Percentiles rank a stretch among this genome's conserved stretches.
Conservation (phyloP, 192 early-diverging fungal species). For the Linnemannia hyalina region DNA sequence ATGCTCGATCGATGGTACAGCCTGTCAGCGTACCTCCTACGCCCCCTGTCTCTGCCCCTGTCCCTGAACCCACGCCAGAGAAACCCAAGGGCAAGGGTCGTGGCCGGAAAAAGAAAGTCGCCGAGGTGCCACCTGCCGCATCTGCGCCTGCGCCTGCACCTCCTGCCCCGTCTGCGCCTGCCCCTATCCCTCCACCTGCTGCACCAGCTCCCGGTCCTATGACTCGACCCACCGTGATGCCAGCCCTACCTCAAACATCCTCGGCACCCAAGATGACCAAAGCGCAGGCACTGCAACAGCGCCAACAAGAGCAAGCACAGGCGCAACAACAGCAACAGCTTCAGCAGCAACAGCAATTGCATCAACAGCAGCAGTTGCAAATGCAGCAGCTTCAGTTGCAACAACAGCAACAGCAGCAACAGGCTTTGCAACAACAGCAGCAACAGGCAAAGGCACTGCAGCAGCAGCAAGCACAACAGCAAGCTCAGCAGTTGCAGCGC, state of each 20-base stretch:
- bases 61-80: constrained; percentile 9
- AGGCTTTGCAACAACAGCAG: constrained; percentile 8
- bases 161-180: constrained; percentile 1
- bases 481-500: constrained; percentile 25
- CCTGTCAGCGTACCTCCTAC: constrained; percentile 12
- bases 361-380: constrained; percentile 5
- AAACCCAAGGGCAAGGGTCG: constrained; percentile 41
- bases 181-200: constrained; percentile 9
- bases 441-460: constrained; percentile 24
- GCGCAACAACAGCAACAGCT: constrained; percentile 20
- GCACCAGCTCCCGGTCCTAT: constrained; percentile 19
- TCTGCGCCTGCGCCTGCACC: constrained; percentile 4
- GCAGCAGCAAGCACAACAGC: constrained; percentile 16
- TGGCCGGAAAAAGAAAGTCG: constrained; percentile 45
- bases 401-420: constrained; percentile 28
- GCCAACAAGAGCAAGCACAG: constrained; percentile 30
- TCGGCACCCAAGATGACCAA: constrained; percentile 32
- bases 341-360: constrained; percentile 29
- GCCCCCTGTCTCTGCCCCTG: background rate
- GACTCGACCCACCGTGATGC: constrained; percentile 18
- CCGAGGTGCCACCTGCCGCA: constrained; percentile 10
- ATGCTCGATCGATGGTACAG: constrained; percentile 3
- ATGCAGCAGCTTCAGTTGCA: constrained; percentile 35
- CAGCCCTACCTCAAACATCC: constrained; percentile 16
- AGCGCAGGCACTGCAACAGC: constrained; percentile 26